A percentile compares a stretch with the other conserved stretches of the same genome.
phyloP scores from a whole-genome alignment of 768 basidiomycete genomes.

The Exidia glandulosa region DNA sequence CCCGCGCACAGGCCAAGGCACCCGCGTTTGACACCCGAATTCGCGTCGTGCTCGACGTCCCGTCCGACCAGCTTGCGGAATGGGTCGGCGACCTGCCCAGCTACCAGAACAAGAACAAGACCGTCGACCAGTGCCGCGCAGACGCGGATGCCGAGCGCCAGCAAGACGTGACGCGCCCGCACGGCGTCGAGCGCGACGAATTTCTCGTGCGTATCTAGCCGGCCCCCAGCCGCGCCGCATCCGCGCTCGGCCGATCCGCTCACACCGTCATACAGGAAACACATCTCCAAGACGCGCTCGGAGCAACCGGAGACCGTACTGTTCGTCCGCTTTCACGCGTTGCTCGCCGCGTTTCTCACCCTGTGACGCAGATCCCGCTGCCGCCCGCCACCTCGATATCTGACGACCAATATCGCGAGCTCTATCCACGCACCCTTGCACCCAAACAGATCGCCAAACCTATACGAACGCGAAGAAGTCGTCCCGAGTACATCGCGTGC shows the following conservation, averaged over 20 bases:
- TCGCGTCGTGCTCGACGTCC: not conserved
- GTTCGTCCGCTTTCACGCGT: not conserved
- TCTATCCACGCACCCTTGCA: not conserved
- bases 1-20: not conserved
- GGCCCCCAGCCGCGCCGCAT: not conserved
- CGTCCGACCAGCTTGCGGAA: not conserved
- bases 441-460: not conserved
- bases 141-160: not conserved
- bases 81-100: not conserved
- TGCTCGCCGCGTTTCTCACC: not conserved
- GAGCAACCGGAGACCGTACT: not conserved
- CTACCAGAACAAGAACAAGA: not conserved
- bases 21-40: not conserved
- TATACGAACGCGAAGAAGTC: not conserved
- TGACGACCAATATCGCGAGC: not conserved
- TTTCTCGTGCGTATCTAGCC: not conserved
- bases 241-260: not conserved
- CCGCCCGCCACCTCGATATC: not conserved
- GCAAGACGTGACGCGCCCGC: not conserved
- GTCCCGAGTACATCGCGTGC: not conserved
- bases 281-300: not conserved
- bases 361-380: not conserved
- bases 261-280: not conserved
- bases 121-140: not conserved
- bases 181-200: not conserved